Evolutionary conservation across 108 stramenopile species (phyloP), one percentile per base, ranked within the genome.

Genomic region (Cyclostephanos tholiformis): DNA sequence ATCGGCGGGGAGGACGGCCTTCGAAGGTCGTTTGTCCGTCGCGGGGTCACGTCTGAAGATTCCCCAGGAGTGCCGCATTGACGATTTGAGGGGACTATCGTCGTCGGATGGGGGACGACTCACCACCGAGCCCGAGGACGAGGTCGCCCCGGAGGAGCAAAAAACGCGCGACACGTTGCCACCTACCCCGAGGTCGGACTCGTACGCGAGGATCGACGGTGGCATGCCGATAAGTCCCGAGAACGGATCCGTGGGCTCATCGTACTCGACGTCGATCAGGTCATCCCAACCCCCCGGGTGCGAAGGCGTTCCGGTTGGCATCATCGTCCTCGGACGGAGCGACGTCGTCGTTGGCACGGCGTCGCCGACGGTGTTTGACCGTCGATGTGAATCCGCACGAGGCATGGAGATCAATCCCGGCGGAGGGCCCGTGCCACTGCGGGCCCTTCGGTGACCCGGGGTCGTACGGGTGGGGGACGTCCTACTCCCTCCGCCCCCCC

Each of bases 191-290:
- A 27, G 19, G 27, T 62, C 61, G 36, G 39, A 62, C 14, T 36
- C 35, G 22, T 38, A 62, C 2, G 36, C 61, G 4, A 62, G 9
- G 16, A 62, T 38, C 61, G 61, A 62, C 22, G 2, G 61, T 5
- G 61, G 61, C 61, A 62, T 62, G n/a, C 61, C 61, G 6, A 62
- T 44, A 7, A 62, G 23, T n/a, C 61, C 61, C n/a, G 61, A 62
- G 36, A 62, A 62, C n/a, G 61, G 61, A 62, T 62, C 61, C 38
- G 38, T 20, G 0, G 39, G 61, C 38, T 62, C 61, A 19, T 62
- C 61, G 20, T 44, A 17, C 36, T n/a, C 20, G 22, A 62, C 36
- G 36, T 62, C 61, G 5, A 62, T 62, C 39, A 62, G 20, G 38
- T 62, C 61, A 19, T 44, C 41, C 44, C 44, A 46, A 3, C 44